Evolutionary conservation across 1,139 yeast genomes (phyloP), one percentile per base, ranked within the genome.

Genomic region (Casaregolazyma lundiana): DNA sequence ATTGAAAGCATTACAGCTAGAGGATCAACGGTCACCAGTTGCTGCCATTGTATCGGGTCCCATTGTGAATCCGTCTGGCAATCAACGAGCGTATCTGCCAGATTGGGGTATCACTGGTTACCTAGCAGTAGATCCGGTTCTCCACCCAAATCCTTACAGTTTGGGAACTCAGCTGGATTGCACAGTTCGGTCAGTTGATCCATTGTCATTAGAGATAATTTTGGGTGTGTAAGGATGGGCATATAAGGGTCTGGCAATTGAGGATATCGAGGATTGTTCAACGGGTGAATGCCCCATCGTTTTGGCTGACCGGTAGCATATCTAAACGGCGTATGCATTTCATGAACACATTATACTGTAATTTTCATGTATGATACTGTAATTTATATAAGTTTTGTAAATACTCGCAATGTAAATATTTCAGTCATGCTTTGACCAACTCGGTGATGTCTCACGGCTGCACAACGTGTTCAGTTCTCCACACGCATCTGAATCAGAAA

Each of bases 1-100:
- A 0, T 57, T 76, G 42, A 61, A 59, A 35, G 65, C 66, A 45
- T 46, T 75, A 29, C 65, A 67, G 41, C 53, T 59, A 5, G 38
- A 43, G 8, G 13, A 35, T 2, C 30, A 26, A n/a, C 13, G 19
- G 19, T 29, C 24, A 30, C 24, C 35, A 7, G 29, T 35, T 15
- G 19, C 29, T 7, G 42, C 34, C 5, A 17, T 26, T 3, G 43
- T 39, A 2, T 24, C 41, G 9, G 35, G 24, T 3, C 32, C 29
- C 2, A 18, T 3, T 8, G 21, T 36, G 3, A 30, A 20, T 13
- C 19, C 24, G 6, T n/a, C 19, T 16, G 41, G 34, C 5, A 6
- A 8, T 2, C 47, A 45, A 20, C n/a, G 39, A 5, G 56, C 49
- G 7, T 53, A 49, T 44, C 42, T 50, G 7, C 38, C 38, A 18